Base-by-base conservation (phyloP, 345 rosid genomes). In the Combretum micranthum region DNA sequence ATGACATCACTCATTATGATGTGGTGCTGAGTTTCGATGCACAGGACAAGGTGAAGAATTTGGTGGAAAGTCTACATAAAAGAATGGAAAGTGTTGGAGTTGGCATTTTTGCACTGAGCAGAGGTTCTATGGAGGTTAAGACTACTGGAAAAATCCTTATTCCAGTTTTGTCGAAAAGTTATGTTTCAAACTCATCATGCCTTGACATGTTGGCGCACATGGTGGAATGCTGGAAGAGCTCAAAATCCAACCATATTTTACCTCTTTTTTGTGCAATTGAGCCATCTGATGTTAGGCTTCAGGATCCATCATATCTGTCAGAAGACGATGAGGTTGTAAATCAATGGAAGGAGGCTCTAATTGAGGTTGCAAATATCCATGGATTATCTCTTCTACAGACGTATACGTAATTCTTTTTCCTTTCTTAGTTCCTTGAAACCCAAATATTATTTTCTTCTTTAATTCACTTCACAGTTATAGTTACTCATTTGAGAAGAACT, bases 301-400 rank as follows among this genome's bases (percentile, higher is more conserved):
- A 47, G 44, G 37, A 18, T 3, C 1, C 20, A 2, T 16, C 50
- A 3, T 63, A 21, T 17, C 47, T 63, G 18, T 13, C 4, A 15
- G 42, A 53, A 22, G 59, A 55, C 9, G 60, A 47, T 52, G 11
- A 50, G 9, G 44, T 47, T 13, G 16, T 6, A 20, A 47, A 53
- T 9, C 18, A 11, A 17, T 63, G 66, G 66, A 42, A 49, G 66
- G 47, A 54, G 23, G 60, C 66, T 39, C 59, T 63, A 13, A 14
- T 18, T 15, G 47, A 45, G 44, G 50, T 55, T 17, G 59, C 45
- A 16, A 9, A 42, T 10, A n/a, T 47, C 20, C 47, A 20, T 7
- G 67, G 53, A 12, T 55, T 60, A 53, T 47, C 46, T 18, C 22
- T n/a, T 44, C 8, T 16, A 3, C 11, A 16, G 22, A 55, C 43